Evolutionary conservation across 768 basidiomycete species (phyloP).

Genomic region (Leccinum rimulosum): DNA sequence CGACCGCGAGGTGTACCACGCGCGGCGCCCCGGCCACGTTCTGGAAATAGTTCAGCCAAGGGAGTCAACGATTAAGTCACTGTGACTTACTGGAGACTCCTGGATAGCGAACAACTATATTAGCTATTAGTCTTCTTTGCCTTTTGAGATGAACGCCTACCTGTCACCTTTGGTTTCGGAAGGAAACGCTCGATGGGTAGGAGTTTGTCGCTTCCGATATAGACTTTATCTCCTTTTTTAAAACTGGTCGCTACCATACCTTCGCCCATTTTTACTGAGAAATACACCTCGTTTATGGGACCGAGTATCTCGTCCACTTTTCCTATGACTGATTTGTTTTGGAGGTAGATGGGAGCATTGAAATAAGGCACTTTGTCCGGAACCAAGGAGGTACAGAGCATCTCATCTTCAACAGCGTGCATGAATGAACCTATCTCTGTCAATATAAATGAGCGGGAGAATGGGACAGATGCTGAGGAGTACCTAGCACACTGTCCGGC

Average conservation of each 20-base stretch:
- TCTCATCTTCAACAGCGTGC: conserved; percentile 97
- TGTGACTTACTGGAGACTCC: conserved; percentile 22
- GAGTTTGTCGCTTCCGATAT: conserved; percentile 95
- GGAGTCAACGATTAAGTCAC: conserved; percentile 1
- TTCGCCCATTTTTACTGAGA: conserved; percentile 95
- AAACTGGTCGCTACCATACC: conserved; percentile 96
- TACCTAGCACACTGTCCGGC: conserved; percentile 77
- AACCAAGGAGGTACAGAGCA: conserved; percentile 87
- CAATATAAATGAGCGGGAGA: conserved; percentile 8
- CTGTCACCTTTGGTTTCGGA: conserved; percentile 87
- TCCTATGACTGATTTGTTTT: conserved; percentile 94
- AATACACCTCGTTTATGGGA: conserved; percentile 97
- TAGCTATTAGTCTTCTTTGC: neutral
- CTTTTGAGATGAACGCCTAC: conserved; percentile 43
- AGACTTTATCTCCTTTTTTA: conserved; percentile 97
- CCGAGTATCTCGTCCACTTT: conserved; percentile 99
- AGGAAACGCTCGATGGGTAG: conserved; percentile 95
- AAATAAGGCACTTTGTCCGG: conserved; percentile 96
- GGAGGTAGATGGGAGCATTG: conserved; percentile 96
- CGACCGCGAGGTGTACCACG: conserved; percentile 28
- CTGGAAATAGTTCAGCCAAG: conserved; percentile 37
- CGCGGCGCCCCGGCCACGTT: conserved; percentile 43
- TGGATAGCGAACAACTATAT: conserved; percentile 17
- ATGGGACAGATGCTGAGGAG: neutral
- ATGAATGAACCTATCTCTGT: conserved; percentile 89